Evolutionary conservation across 176 grass and related monocot genomes (phyloP).

Genomic region (Triticum turgidum): DNA sequence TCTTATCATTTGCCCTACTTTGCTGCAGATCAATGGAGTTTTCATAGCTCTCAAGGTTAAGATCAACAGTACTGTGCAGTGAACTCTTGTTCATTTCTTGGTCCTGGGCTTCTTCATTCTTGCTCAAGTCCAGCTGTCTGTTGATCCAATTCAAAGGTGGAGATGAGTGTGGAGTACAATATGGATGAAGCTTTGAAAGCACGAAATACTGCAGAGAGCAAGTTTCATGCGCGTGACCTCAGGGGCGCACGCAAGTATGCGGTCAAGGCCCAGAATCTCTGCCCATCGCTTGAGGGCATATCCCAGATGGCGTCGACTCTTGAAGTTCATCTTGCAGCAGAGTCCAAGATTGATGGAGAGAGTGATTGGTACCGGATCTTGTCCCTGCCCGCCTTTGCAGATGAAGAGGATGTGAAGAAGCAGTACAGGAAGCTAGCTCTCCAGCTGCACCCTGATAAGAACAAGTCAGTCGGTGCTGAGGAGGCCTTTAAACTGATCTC

Average conservation of each 20-base stretch:
- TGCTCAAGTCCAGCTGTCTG: slow-evolving; percentile 20
- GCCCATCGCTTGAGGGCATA: slow-evolving; percentile 80
- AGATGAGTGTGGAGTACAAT: slow-evolving; percentile 67
- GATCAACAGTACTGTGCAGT: slow-evolving; percentile 9
- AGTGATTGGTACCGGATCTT: slow-evolving; percentile 88
- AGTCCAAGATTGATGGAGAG: slow-evolving; percentile 72
- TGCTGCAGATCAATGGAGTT: slow-evolving; percentile 10
- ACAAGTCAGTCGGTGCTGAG: slow-evolving; percentile 81
- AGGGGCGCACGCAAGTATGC: slow-evolving; percentile 71
- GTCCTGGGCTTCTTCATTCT: slow-evolving; percentile 9
- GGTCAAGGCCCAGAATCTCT: slow-evolving; percentile 79
- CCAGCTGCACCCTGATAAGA: slow-evolving; percentile 91
- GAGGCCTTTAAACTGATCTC: slow-evolving; percentile 82
- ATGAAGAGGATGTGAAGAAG: slow-evolving; percentile 91
- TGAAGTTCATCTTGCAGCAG: slow-evolving; percentile 84
- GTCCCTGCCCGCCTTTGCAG: slow-evolving; percentile 55
- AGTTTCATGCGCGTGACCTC: slow-evolving; percentile 61
- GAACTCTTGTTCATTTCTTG: slow-evolving; percentile 17
- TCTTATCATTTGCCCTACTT: slow-evolving; percentile 6
- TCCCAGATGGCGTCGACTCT: slow-evolving; percentile 78
- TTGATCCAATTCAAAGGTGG: slow-evolving; percentile 22
- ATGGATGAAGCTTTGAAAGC: slow-evolving; percentile 79
- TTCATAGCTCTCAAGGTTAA: neutral
- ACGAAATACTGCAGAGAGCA: slow-evolving; percentile 67
- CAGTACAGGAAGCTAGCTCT: slow-evolving; percentile 85